phyloP scores from a whole-genome alignment of 1,284 basidiomycete species.

The Ganoderma boninense region DNA sequence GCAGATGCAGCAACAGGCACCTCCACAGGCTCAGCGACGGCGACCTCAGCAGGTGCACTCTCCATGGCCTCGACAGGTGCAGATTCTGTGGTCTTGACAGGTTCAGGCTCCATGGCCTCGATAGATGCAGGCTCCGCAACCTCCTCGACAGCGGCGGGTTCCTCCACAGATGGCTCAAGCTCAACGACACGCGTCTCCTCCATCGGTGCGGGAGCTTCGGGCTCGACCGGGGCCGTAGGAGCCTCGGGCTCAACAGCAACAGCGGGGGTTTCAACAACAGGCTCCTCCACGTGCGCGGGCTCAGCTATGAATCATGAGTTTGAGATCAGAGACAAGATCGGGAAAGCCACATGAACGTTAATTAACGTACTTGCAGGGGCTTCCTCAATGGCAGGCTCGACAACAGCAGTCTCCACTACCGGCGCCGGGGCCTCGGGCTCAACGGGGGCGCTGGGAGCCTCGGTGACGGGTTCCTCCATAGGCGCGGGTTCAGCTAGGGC shows the following conservation, averaged over 20 bases:
- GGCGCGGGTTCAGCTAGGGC: neutral
- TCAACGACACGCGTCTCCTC: conserved; percentile 10
- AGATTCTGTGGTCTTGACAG: no score
- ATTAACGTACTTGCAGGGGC: neutral
- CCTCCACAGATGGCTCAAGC: neutral
- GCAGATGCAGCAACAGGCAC: neutral
- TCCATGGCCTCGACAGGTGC: no score
- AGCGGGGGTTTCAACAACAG: neutral
- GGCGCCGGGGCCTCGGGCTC: neutral
- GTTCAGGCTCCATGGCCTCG: no score
- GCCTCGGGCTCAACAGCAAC: neutral
- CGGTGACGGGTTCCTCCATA: neutral
- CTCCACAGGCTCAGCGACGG: neutral
- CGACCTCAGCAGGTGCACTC: no score
- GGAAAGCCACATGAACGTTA: no score
- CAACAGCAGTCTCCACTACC: neutral
- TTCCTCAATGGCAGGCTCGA: conserved; percentile 4
- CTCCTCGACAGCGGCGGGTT: neutral
- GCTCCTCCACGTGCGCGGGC: neutral
- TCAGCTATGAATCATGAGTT: neutral
- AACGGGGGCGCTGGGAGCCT: neutral
- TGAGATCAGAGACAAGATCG: neutral
- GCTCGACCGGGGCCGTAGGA: neutral
- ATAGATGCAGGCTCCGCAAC: neutral
- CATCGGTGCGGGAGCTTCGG: neutral